phyloP scores from a whole-genome alignment of 352 stramenopile species.

The Phytophthora crassamura region DNA sequence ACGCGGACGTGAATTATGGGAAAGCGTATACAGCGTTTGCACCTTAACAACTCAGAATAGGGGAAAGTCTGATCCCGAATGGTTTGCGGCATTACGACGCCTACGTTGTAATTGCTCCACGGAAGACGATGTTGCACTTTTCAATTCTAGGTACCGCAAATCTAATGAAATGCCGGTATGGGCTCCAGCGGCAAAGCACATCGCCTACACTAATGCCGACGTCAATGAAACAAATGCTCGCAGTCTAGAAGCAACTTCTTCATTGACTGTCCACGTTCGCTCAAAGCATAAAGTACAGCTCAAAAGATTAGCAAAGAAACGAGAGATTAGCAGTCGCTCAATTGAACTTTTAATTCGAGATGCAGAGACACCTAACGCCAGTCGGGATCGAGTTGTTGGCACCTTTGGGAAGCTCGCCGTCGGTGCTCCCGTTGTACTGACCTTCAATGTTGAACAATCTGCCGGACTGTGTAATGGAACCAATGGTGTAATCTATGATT shows the following conservation, averaged over 20 bases:
- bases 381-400: too few species aligned
- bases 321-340: too few species aligned
- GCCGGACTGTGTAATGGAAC: too few species aligned
- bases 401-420: too few species aligned
- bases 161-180: background rate
- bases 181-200: conserved; percentile 1
- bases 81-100: background rate
- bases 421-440: too few species aligned
- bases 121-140: background rate
- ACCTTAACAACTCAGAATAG: background rate
- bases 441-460: too few species aligned
- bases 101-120: background rate
- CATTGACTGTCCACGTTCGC: background rate
- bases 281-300: conserved; percentile 1
- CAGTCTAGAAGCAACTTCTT: background rate
- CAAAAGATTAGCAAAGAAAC: background rate
- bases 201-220: conserved; percentile 2
- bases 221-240: conserved; percentile 1
- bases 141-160: background rate
- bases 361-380: too few species aligned
- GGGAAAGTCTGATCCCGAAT: background rate
- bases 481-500: too few species aligned
- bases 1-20: background rate
- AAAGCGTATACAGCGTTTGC: background rate
- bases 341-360: too few species aligned